Evolutionary conservation across 2,329 filamentous ascomycete species (phyloP).

Genomic region (Thielaviopsis populi): DNA sequence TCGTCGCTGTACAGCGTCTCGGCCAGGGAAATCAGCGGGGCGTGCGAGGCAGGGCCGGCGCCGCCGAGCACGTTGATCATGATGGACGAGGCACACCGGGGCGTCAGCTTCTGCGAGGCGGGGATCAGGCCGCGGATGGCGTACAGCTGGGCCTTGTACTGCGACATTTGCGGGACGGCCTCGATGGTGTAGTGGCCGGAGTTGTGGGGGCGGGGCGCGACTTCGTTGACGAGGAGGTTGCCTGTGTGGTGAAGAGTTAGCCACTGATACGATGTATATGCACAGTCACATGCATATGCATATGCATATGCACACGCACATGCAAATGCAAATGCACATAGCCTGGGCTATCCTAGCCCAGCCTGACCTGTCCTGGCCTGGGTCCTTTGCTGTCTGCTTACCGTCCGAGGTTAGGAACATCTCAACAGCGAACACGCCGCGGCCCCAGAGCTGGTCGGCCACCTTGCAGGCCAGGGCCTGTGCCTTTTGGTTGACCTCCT

Average conservation of each 20-base stretch:
- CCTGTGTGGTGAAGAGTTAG: conserved; percentile 23
- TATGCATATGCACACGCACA: no score
- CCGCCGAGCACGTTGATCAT: conserved; percentile 75
- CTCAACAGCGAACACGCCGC: conserved; percentile 91
- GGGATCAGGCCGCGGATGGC: conserved; percentile 59
- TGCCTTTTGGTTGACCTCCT: conserved; percentile 46
- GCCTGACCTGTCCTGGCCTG: conserved; percentile 11
- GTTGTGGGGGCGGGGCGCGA: conserved; percentile 71
- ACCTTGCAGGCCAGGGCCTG: conserved; percentile 66
- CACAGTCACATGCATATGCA: no score
- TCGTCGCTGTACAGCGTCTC: conserved; percentile 29
- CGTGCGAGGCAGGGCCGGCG: conserved; percentile 47
- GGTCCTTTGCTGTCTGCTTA: conserved; percentile 21
- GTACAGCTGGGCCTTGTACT: conserved; percentile 80
- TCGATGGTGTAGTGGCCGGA: conserved; percentile 94
- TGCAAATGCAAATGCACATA: no score
- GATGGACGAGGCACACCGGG: conserved; percentile 46
- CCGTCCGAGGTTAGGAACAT: conserved; percentile 74
- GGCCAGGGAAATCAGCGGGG: conserved; percentile 33
- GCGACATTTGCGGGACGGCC: conserved; percentile 68
- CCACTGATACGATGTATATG: no score
- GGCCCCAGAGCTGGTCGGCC: conserved; percentile 64
- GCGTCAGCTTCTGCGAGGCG: conserved; percentile 38
- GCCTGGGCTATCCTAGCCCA: no score
- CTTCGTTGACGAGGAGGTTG: conserved; percentile 66